Base-by-base conservation (phyloP, 2,329 filamentous ascomycete species). In the Neonectria sp. region DNA sequence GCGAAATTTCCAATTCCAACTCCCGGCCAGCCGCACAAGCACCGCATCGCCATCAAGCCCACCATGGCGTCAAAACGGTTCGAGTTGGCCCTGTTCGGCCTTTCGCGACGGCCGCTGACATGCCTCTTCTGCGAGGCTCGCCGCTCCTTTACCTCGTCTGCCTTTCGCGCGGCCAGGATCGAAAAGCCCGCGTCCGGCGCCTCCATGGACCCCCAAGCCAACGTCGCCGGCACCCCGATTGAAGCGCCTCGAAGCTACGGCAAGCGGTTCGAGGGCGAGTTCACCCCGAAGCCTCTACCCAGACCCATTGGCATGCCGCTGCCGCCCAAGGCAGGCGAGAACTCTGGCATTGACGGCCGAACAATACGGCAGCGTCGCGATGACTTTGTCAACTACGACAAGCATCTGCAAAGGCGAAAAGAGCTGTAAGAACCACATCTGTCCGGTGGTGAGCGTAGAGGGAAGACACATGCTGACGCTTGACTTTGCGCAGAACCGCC, bases 331-430 rank as follows among this genome's bases (percentile, higher is more conserved):
- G 82, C 89, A 13, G 94, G 94, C 67, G 91, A 98, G 79, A 98
- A 98, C 82, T 92, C 90, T 2, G 95, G 95, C 60, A 80, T 93
- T 68, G 93, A 97, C 75, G 77, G 73, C 21, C 90, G 95, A 46
- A 86, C 90, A 1, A 79, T 93, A 69, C 85, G 85, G 68, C 86
- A 97, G 81, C 89, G 90, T 56, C 88, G 91, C 46, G 90, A 93
- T 70, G 95, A 97, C 78, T 94, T 97, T 78, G 90, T 93, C 70
- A 86, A 96, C 81, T 95, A 93, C 77, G 92, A 96, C 65, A 95
- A 94, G 80, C 95, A 98, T 79, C 82, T 98, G 8, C 86, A 89
- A 71, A 89, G 91, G 72, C 89, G 95, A 71, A 88, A 93, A 73
- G 86, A 94, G 78, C 85, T 98, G 92, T 95, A 86, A 71, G 85